Base-by-base conservation (phyloP, 2,329 filamentous ascomycete genomes). In the Claviceps pazoutovae region DNA sequence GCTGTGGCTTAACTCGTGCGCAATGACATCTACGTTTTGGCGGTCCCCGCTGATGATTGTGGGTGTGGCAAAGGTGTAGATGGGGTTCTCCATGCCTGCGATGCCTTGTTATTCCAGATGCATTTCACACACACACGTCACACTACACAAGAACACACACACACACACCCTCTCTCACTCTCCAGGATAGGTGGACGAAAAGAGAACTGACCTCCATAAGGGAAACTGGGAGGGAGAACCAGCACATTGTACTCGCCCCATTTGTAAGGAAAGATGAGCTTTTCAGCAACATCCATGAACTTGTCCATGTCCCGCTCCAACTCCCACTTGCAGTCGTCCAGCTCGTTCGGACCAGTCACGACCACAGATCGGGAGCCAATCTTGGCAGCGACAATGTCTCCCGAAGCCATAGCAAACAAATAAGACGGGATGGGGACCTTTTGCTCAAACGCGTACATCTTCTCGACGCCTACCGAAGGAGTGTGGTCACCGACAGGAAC, bases 161-260 rank as follows among this genome's bases (percentile, higher is more conserved):
- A 34, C n/a, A 21, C 9, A 3, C 17, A 13, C 39, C 14, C 39
- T 42, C 38, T n/a, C 17, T 13, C 41, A 21, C 41, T 42, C 13
- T 21, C 38, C 8, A 36, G 6, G 17, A 19, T 11, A 37, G 17
- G 9, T 34, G 3, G 5, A 41, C 17, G 5, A 21, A 14, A 8
- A 17, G 54, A 66, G 9, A 26, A 45, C 77, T 70, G 70, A 68
- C 84, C 86, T 61, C 88, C 88, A 60, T 93, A 94, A 0, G 88
- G 88, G 66, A 95, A 97, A 59, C 86, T 91, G 1, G 88, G 86
- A 4, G 91, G 91, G 36, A 97, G 73, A 4, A 96, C 84, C 21
- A 97, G 73, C 9, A 95, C 87, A 59, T 97, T 97, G 74, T 97
- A 97, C 59, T 90, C 83, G 16, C 88, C 90, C 93, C 93, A 98